These are phyloP conservation scores for Erucastrum elatum DNA, from an alignment of 345 rosid genomes.

Conservation along the genomic window DNA sequence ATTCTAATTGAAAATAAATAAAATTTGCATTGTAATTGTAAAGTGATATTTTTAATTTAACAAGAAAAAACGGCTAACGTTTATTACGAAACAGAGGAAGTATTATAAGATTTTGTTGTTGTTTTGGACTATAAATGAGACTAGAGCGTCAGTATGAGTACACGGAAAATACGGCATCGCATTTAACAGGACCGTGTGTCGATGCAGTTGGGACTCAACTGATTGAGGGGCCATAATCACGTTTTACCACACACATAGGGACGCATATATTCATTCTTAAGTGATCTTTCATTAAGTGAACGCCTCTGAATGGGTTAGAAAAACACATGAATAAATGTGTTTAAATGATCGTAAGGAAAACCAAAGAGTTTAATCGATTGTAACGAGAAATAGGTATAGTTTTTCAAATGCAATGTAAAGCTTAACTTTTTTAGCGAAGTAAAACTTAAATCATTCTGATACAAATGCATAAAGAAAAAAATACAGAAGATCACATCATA, in stretches of 20 bases:
- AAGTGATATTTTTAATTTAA: no score
- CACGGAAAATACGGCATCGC: constrained; percentile 23
- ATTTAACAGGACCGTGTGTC: constrained; percentile 23
- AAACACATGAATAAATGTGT: constrained; percentile 27
- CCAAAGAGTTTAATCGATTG: constrained; percentile 6
- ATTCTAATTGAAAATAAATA: no score
- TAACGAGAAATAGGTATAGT: not conserved
- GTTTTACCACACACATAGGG: constrained; percentile 2
- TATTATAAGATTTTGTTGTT: not conserved
- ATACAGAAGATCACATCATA: not conserved
- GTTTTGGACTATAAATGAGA: not conserved
- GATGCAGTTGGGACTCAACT: constrained; percentile 32
- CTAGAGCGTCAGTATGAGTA: constrained; percentile 24
- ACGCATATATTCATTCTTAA: not conserved
- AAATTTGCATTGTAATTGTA: no score
- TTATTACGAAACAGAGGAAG: no score
- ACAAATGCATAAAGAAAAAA: not conserved
- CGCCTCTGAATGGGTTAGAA: not conserved
- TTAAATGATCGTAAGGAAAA: not conserved
- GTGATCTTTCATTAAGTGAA: not conserved
- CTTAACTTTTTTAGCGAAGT: not conserved
- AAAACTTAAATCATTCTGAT: no score
- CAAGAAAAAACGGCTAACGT: no score
- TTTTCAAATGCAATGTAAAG: not conserved
- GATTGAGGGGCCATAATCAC: constrained; percentile 28